Percentiles rank a stretch among this genome's conserved stretches.
phyloP scores from a whole-genome alignment of 2,329 filamentous ascomycete species.

The Colletotrichum melonis region DNA sequence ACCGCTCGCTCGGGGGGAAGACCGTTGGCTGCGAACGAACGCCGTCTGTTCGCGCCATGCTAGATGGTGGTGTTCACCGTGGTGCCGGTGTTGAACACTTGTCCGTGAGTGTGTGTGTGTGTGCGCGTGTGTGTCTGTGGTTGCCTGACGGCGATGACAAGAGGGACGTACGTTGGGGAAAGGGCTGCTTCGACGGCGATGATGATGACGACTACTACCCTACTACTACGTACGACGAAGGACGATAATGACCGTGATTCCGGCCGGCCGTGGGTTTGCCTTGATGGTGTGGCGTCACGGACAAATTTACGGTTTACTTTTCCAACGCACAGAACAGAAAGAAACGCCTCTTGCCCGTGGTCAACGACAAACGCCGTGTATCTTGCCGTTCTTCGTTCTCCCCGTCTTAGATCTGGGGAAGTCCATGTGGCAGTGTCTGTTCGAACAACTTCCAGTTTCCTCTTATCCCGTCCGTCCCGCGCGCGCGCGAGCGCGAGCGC shows the following conservation, averaged over 20 bases:
- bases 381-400: background rate
- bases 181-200: background rate
- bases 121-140: background rate
- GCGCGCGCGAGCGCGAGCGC: no score
- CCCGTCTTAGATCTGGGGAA: background rate
- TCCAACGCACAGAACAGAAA: background rate
- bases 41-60: conserved; percentile 27
- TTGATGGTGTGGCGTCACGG: background rate
- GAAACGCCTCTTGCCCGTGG: background rate
- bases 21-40: conserved; percentile 20
- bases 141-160: background rate
- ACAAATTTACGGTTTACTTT: background rate
- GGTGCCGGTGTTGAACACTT: background rate
- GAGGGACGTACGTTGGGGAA: background rate
- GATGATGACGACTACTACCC: background rate
- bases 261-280: background rate
- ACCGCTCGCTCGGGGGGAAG: conserved; percentile 2
- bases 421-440: conserved; percentile 2
- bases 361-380: background rate
- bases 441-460: background rate
- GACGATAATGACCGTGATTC: background rate
- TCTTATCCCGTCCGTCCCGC: background rate
- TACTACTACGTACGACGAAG: background rate
- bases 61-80: conserved; percentile 3
- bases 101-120: background rate